These are phyloP conservation scores for Scenedesmus sp. DNA, from an alignment of 163 green algal genomes.

Conservation along the genomic window DNA sequence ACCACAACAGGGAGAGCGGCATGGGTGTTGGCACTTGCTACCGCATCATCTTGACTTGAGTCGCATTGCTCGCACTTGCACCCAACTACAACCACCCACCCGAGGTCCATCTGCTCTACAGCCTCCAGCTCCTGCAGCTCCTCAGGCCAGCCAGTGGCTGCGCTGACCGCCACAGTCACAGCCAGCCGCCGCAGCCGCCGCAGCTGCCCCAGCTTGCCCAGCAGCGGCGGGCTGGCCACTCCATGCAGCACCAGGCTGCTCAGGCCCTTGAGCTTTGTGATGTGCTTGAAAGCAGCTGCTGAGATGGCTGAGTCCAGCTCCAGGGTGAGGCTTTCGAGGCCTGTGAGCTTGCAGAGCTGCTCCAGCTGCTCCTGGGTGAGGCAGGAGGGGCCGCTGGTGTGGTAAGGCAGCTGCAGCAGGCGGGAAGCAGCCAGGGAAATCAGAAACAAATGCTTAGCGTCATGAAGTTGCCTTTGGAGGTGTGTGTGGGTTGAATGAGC, in stretches of 20 bases:
- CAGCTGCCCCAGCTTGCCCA: background rate
- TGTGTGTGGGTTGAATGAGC: background rate
- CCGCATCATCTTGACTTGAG: no score
- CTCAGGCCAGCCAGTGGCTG: background rate
- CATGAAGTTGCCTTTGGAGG: no score
- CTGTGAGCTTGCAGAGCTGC: slow-evolving; percentile 19
- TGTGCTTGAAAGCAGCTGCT: background rate
- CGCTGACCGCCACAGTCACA: background rate
- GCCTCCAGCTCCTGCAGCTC: background rate
- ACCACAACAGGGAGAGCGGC: no score
- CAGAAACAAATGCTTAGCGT: no score
- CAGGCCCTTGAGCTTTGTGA: slow-evolving; percentile 35
- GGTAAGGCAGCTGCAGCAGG: background rate
- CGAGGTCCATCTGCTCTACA: slow-evolving; percentile 11
- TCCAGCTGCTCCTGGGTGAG: background rate
- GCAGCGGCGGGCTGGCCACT: background rate
- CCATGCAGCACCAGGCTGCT: background rate
- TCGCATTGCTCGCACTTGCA: no score
- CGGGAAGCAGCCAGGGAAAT: no score
- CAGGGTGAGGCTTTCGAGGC: slow-evolving; percentile 1
- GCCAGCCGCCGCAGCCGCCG: slow-evolving; percentile 25
- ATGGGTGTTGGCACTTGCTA: no score
- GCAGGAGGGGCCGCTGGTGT: background rate
- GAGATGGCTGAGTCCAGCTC: background rate
- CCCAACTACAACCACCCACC: slow-evolving; percentile 1